Evolutionary conservation across 805 yeast species (phyloP), one percentile per base, ranked within the genome.

Genomic region (Kurtzmaniella fragi): DNA sequence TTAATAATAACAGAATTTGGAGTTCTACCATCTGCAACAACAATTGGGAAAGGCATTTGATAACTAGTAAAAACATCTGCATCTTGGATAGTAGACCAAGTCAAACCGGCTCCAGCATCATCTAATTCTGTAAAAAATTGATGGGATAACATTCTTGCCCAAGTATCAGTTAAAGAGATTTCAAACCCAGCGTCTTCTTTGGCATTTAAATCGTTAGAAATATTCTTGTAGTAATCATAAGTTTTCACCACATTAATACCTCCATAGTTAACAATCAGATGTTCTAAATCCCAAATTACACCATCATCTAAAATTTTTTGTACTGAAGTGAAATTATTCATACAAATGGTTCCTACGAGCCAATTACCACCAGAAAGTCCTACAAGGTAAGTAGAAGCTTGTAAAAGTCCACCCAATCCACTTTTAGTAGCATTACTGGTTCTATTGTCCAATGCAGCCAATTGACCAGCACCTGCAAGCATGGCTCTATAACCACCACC

Each of bases 251-350:
- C 49, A 48, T 83, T 76, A 47, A 70, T 48, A 1, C 93, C 91
- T 45, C 77, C 80, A 11, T 84, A 81, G 43, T 72, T 67, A 48
- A 80, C 57, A 31, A 87, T 78, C 4, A 81, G 70, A 47, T 79
- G 65, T 10, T 70, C 69, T 38, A 87, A 67, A 48, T 86, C 77
- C 95, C 95, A 87, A 40, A 84, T 71, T 11, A 45, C 40, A 8
- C 50, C 41, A 5, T 52, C 54, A 13, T 46, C 39, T 13, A 62
- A 9, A 15, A 66, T 54, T 29, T 62, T 61, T 5, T 41, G 58
- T 9, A 65, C 64, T 1, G 65, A 51, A 5, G 57, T 49, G 58
- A 61, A 68, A 44, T 66, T 52, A 40, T 67, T 68, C 37, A 66
- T 45, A n/a, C 54, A 66, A 26, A 67, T 32, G 1, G 62, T 40